phyloP scores from a whole-genome alignment of 805 yeast genomes.

The Vanderwaltozyma polyspora region DNA sequence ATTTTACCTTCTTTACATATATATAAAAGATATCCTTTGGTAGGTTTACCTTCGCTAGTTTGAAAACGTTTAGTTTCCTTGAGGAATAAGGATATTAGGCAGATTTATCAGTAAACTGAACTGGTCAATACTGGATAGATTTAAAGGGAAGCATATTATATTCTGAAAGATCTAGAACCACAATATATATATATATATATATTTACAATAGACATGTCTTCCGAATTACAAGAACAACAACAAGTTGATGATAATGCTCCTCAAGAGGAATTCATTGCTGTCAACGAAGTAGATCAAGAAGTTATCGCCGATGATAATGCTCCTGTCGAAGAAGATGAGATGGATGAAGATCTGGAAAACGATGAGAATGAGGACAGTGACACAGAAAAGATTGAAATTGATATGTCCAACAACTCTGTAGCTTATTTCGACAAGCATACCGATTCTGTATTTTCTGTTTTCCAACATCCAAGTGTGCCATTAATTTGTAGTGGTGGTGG shows the following conservation, averaged over 20 bases:
- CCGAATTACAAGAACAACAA: slow-evolving; percentile 1
- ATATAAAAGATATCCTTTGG: too few species aligned
- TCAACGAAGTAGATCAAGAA: slow-evolving; percentile 36
- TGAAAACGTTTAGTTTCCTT: too few species aligned
- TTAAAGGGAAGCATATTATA: too few species aligned
- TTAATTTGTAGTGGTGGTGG: slow-evolving; percentile 91
- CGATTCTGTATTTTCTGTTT: slow-evolving; percentile 78
- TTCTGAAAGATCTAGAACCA: too few species aligned
- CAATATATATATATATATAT: too few species aligned
- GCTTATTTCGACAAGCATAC: slow-evolving; percentile 81
- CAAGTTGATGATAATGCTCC: slow-evolving; percentile 8
- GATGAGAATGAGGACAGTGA: slow-evolving; percentile 30
- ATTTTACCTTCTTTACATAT: too few species aligned
- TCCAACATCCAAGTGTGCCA: slow-evolving; percentile 76
- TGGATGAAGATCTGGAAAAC: slow-evolving; percentile 27
- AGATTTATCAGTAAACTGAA: too few species aligned
- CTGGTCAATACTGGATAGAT: too few species aligned
- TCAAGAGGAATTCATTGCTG: slow-evolving; percentile 30
- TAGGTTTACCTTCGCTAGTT: too few species aligned
- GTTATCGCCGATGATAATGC: slow-evolving; percentile 25
- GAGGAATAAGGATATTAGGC: too few species aligned
- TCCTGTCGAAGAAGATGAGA: slow-evolving; percentile 25
- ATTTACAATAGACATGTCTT: neutral
- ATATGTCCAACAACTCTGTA: slow-evolving; percentile 80
- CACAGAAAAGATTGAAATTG: slow-evolving; percentile 52